These are phyloP conservation scores for Pythium aphanidermatum DNA, from an alignment of 352 stramenopile species.

Conservation along the genomic window DNA sequence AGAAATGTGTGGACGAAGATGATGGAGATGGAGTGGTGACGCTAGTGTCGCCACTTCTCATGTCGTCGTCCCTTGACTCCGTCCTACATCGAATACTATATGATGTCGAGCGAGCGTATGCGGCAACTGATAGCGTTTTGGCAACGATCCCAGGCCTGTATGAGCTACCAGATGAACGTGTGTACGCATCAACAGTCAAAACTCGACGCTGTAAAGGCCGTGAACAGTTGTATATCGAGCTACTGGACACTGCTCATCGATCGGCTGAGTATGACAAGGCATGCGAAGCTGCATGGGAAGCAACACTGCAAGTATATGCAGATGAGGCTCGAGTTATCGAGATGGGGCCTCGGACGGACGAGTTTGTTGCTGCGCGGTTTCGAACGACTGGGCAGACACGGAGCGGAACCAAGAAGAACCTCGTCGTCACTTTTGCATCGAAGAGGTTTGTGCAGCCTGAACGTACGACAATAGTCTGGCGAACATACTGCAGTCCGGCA, in stretches of 20 bases:
- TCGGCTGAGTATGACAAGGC: slow-evolving; percentile 1
- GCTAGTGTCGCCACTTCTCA: slow-evolving; percentile 2
- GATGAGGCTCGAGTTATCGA: not conserved
- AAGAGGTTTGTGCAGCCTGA: slow-evolving; percentile 34
- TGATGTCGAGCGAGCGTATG: slow-evolving; percentile 29
- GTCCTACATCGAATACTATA: not conserved
- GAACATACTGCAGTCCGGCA: slow-evolving; percentile 22
- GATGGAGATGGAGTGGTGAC: not conserved
- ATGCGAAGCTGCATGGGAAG: slow-evolving; percentile 2
- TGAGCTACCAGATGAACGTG: slow-evolving; percentile 5
- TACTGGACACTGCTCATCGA: slow-evolving; percentile 9
- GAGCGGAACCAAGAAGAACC: slow-evolving; percentile 3
- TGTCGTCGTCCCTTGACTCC: slow-evolving; percentile 15
- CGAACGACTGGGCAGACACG: slow-evolving; percentile 1
- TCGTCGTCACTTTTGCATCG: slow-evolving; percentile 39
- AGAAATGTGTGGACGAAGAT: not conserved
- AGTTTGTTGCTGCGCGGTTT: slow-evolving; percentile 6
- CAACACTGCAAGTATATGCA: slow-evolving; percentile 1
- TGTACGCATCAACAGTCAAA: slow-evolving; percentile 9
- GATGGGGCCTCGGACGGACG: not conserved
- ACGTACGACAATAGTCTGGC: slow-evolving; percentile 42
- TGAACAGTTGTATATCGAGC: slow-evolving; percentile 15
- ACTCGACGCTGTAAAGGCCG: not conserved
- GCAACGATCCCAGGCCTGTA: slow-evolving; percentile 29
- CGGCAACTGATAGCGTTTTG: slow-evolving; percentile 31